Evolutionary conservation across 768 basidiomycete genomes (phyloP), one percentile per base, ranked within the genome.

Genomic region (Baorangia bicolor): DNA sequence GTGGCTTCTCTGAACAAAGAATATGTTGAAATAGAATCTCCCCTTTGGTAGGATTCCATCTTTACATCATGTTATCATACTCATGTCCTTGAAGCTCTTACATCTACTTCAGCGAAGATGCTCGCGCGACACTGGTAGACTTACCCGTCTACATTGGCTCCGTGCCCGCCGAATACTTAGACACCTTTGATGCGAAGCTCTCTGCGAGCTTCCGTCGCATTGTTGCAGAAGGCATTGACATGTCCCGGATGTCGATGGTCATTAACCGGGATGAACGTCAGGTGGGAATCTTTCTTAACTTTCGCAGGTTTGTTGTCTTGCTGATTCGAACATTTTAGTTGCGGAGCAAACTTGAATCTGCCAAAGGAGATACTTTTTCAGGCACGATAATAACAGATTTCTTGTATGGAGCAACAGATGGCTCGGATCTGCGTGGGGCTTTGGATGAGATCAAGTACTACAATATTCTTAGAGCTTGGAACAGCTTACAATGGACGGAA

Each of bases 241-340:
- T 98, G 88, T 78, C 85, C 30, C 78, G 96, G 11, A 97, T 99
- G 88, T 70, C 73, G 16, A 87, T 91, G 83, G 78, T 97, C 18
- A 84, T 99, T 43, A 83, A 86, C 60, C 78, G 94, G 48, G 93
- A 97, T 63, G 89, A 92, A 73, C 86, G 94, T 52, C 93, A 94
- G 78, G 87, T 90, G 57, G 49, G 70, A 61, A 16, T 16, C 27
- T 25, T 30, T 31, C 2, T 34, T 5, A 18, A 9, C 10, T 48
- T 37, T 27, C 3, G 13, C 10, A 49, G 12, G 28, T 34, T 46
- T 13, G 23, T 42, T 11, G 33, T 27, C 38, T 48, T 53, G 4
- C 42, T 57, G 12, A 66, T 49, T 46, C 8, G 12, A 46, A 9
- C 27, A n/a, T 53, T 39, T 18, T 58, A 94, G 90, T 75, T 95